Percentiles rank a stretch among this genome's conserved stretches.
phyloP scores from a whole-genome alignment of 441 rosid genomes.

The Flueggea neowawraea region DNA sequence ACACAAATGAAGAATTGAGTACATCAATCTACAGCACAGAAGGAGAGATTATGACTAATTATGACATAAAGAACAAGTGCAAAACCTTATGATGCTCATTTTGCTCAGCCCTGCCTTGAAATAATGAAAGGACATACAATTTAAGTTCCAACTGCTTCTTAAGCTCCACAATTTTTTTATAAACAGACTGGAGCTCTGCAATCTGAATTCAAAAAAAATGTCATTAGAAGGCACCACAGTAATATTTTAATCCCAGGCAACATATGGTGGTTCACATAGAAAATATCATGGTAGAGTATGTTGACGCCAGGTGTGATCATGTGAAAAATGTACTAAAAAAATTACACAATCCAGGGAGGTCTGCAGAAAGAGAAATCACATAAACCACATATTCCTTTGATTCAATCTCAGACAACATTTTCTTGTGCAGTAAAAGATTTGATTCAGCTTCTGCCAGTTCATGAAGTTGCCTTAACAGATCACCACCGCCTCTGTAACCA shows the following conservation, averaged over 20 bases:
- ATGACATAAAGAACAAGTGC: slow-evolving; percentile 8
- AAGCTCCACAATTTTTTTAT: slow-evolving; percentile 66
- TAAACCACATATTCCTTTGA: slow-evolving; percentile 77
- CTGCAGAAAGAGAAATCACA: not conserved
- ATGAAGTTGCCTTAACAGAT: slow-evolving; percentile 84
- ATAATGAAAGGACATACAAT: slow-evolving; percentile 83
- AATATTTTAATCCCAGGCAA: not conserved
- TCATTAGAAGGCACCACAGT: not conserved
- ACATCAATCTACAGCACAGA: too few relatives aligned
- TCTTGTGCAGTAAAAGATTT: slow-evolving; percentile 60
- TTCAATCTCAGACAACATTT: slow-evolving; percentile 68
- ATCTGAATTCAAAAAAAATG: slow-evolving; percentile 47
- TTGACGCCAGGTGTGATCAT: too few relatives aligned
- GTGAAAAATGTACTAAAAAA: too few relatives aligned
- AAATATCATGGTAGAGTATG: too few relatives aligned
- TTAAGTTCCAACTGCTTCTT: slow-evolving; percentile 85
- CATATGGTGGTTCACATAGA: not conserved
- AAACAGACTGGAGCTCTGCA: slow-evolving; percentile 65
- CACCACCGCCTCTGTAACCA: slow-evolving; percentile 82
- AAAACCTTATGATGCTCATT: slow-evolving; percentile 98
- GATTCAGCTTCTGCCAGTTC: slow-evolving; percentile 80
- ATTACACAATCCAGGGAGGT: too few relatives aligned
- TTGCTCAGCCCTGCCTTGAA: slow-evolving; percentile 91
- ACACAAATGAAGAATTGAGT: too few relatives aligned
- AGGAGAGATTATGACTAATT: not conserved